Evolutionary conservation across 2,329 filamentous ascomycete species (phyloP), one percentile per base, ranked within the genome.

Genomic region (Paraphoma chrysanthemicola): DNA sequence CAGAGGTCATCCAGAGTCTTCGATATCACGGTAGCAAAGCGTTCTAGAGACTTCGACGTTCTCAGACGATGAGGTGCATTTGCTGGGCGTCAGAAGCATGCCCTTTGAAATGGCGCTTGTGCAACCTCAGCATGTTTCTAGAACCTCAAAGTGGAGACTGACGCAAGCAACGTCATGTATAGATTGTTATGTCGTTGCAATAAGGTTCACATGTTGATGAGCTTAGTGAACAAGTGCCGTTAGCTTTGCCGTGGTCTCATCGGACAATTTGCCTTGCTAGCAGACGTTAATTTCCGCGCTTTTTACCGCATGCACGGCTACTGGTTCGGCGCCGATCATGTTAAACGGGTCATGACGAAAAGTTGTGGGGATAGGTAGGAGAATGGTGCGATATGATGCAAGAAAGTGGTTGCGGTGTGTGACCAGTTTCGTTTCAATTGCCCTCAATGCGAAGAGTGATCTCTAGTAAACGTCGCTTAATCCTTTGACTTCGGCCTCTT

Each of bases 401-500:
- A 36, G 14, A 36, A 36, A 36, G 33, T 10, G 3, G 33, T 36
- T 36, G 33, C 5, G 23, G 23, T 5, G 23, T 23, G 23, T 23
- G 5, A 23, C 23, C 23, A 23, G 23, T 23, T 23, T 23, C 23
- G 23, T 23, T 23, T 23, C 23, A 23, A 23, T 23, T 23, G 23
- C 23, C 23, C 2, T 23, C 23, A 23, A 23, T 5, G 2, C 23
- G 5, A 23, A 23, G 23, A 23, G 23, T 23, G 23, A 23, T 23
- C 23, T 23, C 23, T 23, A 77, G 54, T 77, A 77, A 1, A 77
- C 64, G 54, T 77, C 72, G 10, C 62, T 66, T 30, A 75, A 64
- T 0, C 67, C 67, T 38, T 73, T 71, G 17, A 66, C 59, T 38
- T 75, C 73, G 8, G 60, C 56, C 28, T 68, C 64, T 53, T 75